A percentile compares a stretch with the other conserved stretches of the same genome.
phyloP scores from a whole-genome alignment of 305 asterid genomes.

The Rubia occidens region DNA sequence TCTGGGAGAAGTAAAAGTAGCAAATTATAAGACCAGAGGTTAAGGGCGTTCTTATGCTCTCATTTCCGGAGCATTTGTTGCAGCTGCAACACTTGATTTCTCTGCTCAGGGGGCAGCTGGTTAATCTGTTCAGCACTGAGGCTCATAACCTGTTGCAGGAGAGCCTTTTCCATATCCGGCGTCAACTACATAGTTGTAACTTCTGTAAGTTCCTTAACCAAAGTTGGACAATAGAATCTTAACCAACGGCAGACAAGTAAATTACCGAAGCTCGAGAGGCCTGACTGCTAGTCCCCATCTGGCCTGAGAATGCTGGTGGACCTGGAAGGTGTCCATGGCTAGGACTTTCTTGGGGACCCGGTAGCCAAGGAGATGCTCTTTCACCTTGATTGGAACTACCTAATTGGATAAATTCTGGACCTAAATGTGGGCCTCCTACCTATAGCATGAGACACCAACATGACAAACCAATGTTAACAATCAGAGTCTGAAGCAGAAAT shows the following conservation, averaged over 20 bases:
- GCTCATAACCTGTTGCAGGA: constrained; percentile 87
- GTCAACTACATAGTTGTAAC: constrained; percentile 45
- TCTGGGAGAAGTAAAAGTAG: not conserved
- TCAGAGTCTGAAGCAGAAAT: not conserved
- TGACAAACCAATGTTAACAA: not conserved
- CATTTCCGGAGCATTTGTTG: constrained; percentile 86
- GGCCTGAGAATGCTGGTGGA: constrained; percentile 47
- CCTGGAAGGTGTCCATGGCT: constrained; percentile 47
- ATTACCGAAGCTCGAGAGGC: constrained; percentile 47
- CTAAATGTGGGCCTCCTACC: constrained; percentile 65
- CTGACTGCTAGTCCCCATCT: constrained; percentile 57
- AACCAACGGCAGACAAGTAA: constrained; percentile 8
- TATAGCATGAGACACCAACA: constrained; percentile 21
- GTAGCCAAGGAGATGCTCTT: constrained; percentile 57
- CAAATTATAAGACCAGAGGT: not conserved
- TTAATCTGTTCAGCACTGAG: constrained; percentile 84
- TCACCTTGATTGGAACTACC: constrained; percentile 68
- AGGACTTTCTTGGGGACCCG: constrained; percentile 47
- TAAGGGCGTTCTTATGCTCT: constrained; percentile 7
- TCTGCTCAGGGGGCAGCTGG: constrained; percentile 74
- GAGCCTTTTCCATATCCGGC: constrained; percentile 80
- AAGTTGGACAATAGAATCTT: not conserved
- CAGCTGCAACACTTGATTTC: constrained; percentile 78
- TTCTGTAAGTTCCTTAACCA: not conserved
- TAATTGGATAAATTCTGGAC: constrained; percentile 62